phyloP scores from a whole-genome alignment of 352 stramenopile genomes.

The Plasmopara muralis region DNA sequence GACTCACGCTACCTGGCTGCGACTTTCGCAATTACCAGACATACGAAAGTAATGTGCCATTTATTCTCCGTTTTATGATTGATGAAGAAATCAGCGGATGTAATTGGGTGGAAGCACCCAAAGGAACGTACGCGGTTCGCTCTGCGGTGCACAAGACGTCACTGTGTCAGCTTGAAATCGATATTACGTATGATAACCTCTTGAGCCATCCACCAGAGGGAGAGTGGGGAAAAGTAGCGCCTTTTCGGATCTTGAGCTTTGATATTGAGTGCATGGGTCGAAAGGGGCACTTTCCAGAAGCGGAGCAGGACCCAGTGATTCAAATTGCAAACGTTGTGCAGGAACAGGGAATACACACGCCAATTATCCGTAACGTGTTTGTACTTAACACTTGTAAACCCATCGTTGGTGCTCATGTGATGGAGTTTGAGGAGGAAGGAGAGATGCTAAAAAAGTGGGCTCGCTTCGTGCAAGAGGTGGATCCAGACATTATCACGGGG shows the following conservation, averaged over 20 bases:
- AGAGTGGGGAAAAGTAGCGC: slow-evolving; percentile 95
- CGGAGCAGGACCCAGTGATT: slow-evolving; percentile 97
- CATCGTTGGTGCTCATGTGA: slow-evolving; percentile 97
- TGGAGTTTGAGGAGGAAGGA: slow-evolving; percentile 93
- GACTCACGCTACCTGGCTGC: slow-evolving; percentile 63
- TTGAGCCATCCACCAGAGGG: slow-evolving; percentile 90
- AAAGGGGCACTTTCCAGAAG: slow-evolving; percentile 93
- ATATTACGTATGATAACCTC: slow-evolving; percentile 97
- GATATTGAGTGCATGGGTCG: slow-evolving; percentile 99
- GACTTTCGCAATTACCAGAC: slow-evolving; percentile 80
- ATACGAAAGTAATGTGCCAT: slow-evolving; percentile 99
- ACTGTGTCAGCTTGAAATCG: slow-evolving; percentile 93
- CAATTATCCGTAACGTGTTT: slow-evolving; percentile 94
- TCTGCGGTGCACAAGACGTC: slow-evolving; percentile 70
- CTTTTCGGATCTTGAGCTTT: slow-evolving; percentile 96
- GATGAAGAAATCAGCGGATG: slow-evolving; percentile 95
- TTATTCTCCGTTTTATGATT: slow-evolving; percentile 99
- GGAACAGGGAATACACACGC: slow-evolving; percentile 63
- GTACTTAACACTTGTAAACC: slow-evolving; percentile 96
- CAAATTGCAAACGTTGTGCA: slow-evolving; percentile 98
- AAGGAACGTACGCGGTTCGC: slow-evolving; percentile 88
- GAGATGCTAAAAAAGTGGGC: slow-evolving; percentile 97
- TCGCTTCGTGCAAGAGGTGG: slow-evolving; percentile 91
- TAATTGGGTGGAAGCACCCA: slow-evolving; percentile 95
- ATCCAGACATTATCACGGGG: slow-evolving; percentile 98